A percentile compares a stretch with the other conserved stretches of the same genome.
Conservation (phyloP, 2,329 filamentous ascomycete genomes). For the Talaromyces sp. region DNA sequence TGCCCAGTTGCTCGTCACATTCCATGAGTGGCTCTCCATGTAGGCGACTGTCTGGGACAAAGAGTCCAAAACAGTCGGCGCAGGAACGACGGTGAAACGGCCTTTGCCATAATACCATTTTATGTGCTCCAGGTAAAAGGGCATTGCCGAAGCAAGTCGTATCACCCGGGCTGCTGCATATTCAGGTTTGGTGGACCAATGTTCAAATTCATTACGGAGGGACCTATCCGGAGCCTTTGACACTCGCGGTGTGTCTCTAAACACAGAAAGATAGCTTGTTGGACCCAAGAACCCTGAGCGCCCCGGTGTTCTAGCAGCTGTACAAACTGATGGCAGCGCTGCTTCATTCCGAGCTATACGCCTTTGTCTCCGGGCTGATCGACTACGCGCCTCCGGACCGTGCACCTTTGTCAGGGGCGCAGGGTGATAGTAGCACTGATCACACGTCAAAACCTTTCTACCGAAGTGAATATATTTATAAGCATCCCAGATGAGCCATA, state of each 20-base stretch:
- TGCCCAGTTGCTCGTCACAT: background rate
- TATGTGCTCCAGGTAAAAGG: constrained; percentile 1
- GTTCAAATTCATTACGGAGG: background rate
- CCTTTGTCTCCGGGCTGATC: background rate
- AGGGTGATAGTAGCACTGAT: background rate
- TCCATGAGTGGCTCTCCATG: background rate
- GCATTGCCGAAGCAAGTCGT: background rate
- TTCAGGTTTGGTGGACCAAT: background rate
- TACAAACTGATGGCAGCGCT: background rate
- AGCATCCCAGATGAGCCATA: background rate
- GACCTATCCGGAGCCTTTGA: background rate
- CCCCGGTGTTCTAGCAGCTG: background rate
- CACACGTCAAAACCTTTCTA: background rate
- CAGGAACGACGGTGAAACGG: background rate
- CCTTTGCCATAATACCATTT: background rate
- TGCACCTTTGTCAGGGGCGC: background rate
- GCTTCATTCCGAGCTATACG: background rate
- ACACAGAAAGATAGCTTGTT: background rate
- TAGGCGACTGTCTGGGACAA: background rate
- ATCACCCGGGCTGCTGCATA: background rate
- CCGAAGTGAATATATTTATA: background rate
- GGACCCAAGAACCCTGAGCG: background rate
- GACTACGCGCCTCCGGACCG: background rate
- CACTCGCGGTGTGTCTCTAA: background rate
- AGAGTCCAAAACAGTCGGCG: background rate